These are phyloP conservation scores for Amoebophrya sp. DNA, from an alignment of 169 alveolate genomes.

Conservation along the genomic window DNA sequence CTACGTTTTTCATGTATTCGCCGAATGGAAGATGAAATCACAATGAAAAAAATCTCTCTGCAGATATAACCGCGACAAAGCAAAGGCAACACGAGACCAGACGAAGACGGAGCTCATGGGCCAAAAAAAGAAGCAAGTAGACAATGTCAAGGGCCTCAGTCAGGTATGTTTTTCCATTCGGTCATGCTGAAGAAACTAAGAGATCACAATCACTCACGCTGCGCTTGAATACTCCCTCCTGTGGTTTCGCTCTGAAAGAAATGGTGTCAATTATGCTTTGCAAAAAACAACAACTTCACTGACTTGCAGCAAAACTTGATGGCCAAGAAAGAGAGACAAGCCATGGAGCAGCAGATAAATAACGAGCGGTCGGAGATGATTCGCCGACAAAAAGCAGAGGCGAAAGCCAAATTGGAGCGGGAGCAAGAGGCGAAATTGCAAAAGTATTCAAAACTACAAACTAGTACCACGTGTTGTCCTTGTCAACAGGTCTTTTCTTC, in stretches of 20 bases:
- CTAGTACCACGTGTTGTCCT: too few relatives aligned
- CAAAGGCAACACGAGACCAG: background rate
- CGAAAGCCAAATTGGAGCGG: slow-evolving; percentile 37
- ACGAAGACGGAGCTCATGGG: background rate
- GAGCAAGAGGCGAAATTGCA: slow-evolving; percentile 43
- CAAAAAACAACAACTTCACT: too few relatives aligned
- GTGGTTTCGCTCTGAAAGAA: too few relatives aligned
- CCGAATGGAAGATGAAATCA: too few relatives aligned
- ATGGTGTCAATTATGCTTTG: too few relatives aligned
- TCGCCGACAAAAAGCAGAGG: slow-evolving; percentile 44
- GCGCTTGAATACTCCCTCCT: too few relatives aligned
- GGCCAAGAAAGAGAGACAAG: slow-evolving; percentile 39
- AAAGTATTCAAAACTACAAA: background rate
- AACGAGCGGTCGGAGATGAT: slow-evolving; percentile 41
- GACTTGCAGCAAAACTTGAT: slow-evolving; percentile 36
- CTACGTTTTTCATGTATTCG: too few relatives aligned
- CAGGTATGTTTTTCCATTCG: background rate
- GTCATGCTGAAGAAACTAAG: too few relatives aligned
- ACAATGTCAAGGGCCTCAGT: background rate
- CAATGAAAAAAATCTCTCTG: too few relatives aligned
- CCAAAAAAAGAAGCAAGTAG: background rate
- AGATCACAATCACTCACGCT: too few relatives aligned
- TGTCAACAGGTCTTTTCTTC: too few relatives aligned
- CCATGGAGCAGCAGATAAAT: slow-evolving; percentile 37
- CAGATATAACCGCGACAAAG: background rate